These are phyloP conservation scores for Salvia hispanica DNA, from an alignment of 257 asterid genomes.

Conservation along the genomic window DNA sequence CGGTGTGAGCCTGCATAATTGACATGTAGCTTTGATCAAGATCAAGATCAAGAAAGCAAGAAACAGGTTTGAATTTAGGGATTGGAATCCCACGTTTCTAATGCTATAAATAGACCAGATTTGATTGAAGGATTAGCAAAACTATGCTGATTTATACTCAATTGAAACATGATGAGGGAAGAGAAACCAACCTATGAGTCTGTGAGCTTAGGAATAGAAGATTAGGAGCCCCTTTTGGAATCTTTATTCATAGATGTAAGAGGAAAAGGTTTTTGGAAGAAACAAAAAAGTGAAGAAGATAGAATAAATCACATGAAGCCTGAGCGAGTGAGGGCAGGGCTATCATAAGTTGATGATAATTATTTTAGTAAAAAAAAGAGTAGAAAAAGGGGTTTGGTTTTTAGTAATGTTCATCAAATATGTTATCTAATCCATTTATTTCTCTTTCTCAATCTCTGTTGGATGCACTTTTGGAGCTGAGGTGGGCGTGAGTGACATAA, in stretches of 20 bases:
- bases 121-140: no score
- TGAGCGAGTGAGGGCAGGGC: neutral
- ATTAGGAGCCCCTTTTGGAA: constrained; percentile 22
- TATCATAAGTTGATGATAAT: constrained; percentile 24
- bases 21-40: constrained; percentile 14
- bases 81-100: neutral
- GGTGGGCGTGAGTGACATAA: constrained; percentile 40
- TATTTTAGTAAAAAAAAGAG: constrained; percentile 7
- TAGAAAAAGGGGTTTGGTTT: constrained; percentile 20
- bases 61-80: neutral
- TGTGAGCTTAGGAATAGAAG: constrained; percentile 26
- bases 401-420: constrained; percentile 33
- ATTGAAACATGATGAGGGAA: neutral
- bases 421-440: constrained; percentile 41
- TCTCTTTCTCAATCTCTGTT: neutral
- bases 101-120: neutral
- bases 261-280: neutral
- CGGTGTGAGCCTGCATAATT: constrained; percentile 5
- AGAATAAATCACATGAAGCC: constrained; percentile 50
- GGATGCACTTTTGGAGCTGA: constrained; percentile 56
- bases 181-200: constrained; percentile 41
- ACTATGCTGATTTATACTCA: neutral
- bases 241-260: constrained; percentile 17
- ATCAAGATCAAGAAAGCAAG: constrained; percentile 14
- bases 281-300: constrained; percentile 22